Evolutionary conservation across 805 yeast genomes (phyloP).

Genomic region (Candida dajiaensis): DNA sequence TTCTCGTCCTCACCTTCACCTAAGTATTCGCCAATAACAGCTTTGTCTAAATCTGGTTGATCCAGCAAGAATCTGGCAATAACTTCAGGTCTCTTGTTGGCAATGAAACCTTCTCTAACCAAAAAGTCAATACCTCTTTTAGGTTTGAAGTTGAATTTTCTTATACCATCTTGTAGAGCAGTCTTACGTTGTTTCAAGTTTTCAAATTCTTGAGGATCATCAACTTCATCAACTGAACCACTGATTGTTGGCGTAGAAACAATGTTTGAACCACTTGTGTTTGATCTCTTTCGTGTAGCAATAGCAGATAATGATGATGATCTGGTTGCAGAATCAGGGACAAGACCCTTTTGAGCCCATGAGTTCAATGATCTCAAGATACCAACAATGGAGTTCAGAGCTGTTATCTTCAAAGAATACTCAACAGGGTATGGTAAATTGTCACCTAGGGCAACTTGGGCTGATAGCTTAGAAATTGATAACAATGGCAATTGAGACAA

Average conservation of each 20-base stretch:
- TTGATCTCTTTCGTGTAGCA: conserved; percentile 23
- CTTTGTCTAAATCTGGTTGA: conserved; percentile 75
- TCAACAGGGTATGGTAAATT: conserved; percentile 58
- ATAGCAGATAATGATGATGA: conserved; percentile 9
- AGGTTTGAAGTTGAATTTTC: conserved; percentile 79
- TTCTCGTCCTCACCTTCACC: conserved; percentile 84
- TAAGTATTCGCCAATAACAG: conserved; percentile 81
- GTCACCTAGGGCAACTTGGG: conserved; percentile 41
- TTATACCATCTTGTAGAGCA: conserved; percentile 69
- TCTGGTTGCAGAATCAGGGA: conserved; percentile 20
- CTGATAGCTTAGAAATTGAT: conserved; percentile 58
- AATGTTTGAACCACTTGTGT: conserved; percentile 20
- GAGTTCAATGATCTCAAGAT: conserved; percentile 73
- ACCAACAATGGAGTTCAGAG: conserved; percentile 76
- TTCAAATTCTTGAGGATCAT: conserved; percentile 83
- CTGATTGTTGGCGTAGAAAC: conserved; percentile 3
- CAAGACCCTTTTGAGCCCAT: conserved; percentile 74
- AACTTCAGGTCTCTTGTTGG: conserved; percentile 51
- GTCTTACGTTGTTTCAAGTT: conserved; percentile 77
- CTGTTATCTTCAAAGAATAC: conserved; percentile 75
- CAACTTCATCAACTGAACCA: conserved; percentile 34
- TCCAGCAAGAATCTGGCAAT: conserved; percentile 73
- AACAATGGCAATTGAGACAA: conserved; percentile 68
- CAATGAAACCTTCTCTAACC: conserved; percentile 57
- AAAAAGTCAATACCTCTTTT: conserved; percentile 68